These are phyloP conservation scores for Euryodendron excelsum DNA, from an alignment of 148 eudicot genomes.

Conservation along the genomic window DNA sequence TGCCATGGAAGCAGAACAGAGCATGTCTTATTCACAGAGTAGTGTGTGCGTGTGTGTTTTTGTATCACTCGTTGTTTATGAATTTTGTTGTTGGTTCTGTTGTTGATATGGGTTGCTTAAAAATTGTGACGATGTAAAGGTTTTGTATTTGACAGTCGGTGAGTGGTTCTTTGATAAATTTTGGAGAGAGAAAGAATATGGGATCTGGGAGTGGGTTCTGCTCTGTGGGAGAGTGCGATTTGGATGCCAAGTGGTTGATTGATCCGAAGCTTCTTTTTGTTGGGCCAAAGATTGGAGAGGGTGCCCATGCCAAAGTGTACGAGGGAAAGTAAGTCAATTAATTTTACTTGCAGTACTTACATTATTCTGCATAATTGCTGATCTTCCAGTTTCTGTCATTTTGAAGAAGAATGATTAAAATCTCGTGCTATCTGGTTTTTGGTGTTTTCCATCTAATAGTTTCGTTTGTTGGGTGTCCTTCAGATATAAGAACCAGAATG, in stretches of 20 bases:
- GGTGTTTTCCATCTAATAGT: neutral
- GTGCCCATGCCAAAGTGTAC: slow-evolving; percentile 72
- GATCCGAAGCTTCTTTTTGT: slow-evolving; percentile 67
- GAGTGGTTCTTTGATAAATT: neutral
- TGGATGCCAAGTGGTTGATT: slow-evolving; percentile 63
- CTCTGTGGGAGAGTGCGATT: slow-evolving; percentile 38
- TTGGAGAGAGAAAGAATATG: slow-evolving; percentile 24
- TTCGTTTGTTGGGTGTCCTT: slow-evolving; percentile 13
- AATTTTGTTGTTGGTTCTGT: neutral
- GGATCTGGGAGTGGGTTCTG: slow-evolving; percentile 51
- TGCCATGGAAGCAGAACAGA: neutral
- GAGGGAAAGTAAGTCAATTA: slow-evolving; percentile 60
- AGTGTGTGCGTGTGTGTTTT: neutral
- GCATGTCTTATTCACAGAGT: neutral
- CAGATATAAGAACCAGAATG: slow-evolving; percentile 84
- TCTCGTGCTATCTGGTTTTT: neutral
- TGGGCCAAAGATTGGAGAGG: slow-evolving; percentile 70
- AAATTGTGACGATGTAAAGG: neutral
- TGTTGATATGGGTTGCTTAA: neutral
- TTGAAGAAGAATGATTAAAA: too few species aligned
- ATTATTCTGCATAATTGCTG: neutral
- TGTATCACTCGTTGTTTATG: neutral
- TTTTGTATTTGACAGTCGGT: too few species aligned
- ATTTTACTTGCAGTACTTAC: too few species aligned
- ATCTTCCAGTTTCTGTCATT: neutral